Evolutionary conservation across 2,329 filamentous ascomycete genomes (phyloP), one percentile per base, ranked within the genome.

Genomic region (Calonectria pauciramosa): DNA sequence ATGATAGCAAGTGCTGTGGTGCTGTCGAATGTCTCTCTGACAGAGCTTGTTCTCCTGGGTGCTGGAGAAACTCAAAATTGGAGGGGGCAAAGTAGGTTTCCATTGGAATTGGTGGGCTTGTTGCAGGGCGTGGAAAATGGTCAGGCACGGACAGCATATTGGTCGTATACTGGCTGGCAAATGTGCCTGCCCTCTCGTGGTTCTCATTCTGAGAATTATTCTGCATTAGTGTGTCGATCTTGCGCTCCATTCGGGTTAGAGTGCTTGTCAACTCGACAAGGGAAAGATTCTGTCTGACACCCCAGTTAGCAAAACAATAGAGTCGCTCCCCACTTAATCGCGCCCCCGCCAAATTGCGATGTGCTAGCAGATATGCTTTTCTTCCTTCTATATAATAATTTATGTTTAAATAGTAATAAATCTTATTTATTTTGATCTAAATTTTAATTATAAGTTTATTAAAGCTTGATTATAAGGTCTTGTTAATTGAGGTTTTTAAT

Each of bases 1-100:
- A 78, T 2, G 51, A 67, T 11, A 77, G 36, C 1, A 78, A 47
- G 30, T 77, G 69, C n/a, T 78, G 73, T 1, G 74, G 75, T 1
- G 74, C 70, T 1, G 75, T 78, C 0, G 41, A 75, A 14, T 76
- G 77, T 9, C 65, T 74, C 4, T 77, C 56, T 1, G 54, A 73
- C 2, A 77, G 65, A 0, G 72, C 70, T 7, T 77, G 65, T 20
- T 78, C 76, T 18, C 71, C 32, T 49, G 52, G 30, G 63, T 76
- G 16, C 0, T 72, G 7, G 0, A 20, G 71, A 10, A 60, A 14
- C 0, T 51, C 51, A 0, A 76, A n/a, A 36, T 49, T 77, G 9
- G 64, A 54, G 0, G 74, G 72, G 3, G 36, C 68, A 9, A 76
- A 77, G 28, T 69, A 68, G 34, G 36, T 71, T 4, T 71, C 34